Conservation (phyloP, 2,329 filamentous ascomycete genomes). For the Sporothrix brasiliensis region DNA sequence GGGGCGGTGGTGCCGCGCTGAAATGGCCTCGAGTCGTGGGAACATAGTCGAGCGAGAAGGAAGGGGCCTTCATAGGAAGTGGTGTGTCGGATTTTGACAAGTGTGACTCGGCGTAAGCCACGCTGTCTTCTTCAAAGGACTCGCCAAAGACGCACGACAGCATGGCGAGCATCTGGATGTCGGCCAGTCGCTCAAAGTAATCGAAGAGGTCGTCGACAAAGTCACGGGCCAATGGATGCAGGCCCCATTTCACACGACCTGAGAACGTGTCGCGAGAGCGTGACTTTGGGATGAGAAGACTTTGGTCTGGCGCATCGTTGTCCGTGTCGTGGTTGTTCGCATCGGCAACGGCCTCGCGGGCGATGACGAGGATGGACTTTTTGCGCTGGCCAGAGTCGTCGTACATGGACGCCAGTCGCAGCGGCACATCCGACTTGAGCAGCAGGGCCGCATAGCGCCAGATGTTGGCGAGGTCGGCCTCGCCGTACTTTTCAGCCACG, state of each 20-base stretch:
- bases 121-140: constrained; percentile 60
- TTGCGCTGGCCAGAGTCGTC: constrained; percentile 46
- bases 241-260: constrained; percentile 69
- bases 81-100: constrained; percentile 64
- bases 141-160: constrained; percentile 70
- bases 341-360: constrained; percentile 61
- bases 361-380: constrained; percentile 69
- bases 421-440: constrained; percentile 73
- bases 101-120: constrained; percentile 60
- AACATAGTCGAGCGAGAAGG: constrained; percentile 69
- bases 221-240: constrained; percentile 64
- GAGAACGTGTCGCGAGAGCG: constrained; percentile 44
- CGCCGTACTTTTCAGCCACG: constrained; percentile 72
- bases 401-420: constrained; percentile 61
- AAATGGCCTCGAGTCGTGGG: constrained; percentile 48
- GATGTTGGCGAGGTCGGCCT: constrained; percentile 72
- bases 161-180: constrained; percentile 73
- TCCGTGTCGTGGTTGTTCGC: constrained; percentile 37
- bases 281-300: background rate
- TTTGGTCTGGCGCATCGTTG: background rate
- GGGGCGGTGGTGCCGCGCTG: constrained; percentile 17
- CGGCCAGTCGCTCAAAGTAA: constrained; percentile 64
- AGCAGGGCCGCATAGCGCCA: constrained; percentile 83
- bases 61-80: constrained; percentile 65
- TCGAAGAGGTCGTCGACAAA: constrained; percentile 65